Percentiles rank a stretch among this genome's conserved stretches.
phyloP scores from a whole-genome alignment of 140 eudicot genomes.

The Stevia rebaudiana region DNA sequence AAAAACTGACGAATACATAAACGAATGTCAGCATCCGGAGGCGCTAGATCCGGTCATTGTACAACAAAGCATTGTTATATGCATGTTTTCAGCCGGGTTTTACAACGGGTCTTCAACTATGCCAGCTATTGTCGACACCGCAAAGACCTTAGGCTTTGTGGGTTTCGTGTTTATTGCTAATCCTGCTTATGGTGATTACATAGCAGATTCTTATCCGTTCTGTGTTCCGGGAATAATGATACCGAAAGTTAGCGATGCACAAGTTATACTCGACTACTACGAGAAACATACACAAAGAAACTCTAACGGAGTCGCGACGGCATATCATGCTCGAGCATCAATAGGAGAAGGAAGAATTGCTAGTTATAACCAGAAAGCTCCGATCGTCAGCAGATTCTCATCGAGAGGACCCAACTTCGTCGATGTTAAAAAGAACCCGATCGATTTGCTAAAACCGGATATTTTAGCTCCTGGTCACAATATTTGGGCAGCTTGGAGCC shows the following conservation, averaged over 20 bases:
- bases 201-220: conserved; percentile 81
- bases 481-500: conserved; percentile 99
- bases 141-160: conserved; percentile 45
- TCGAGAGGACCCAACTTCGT: conserved; percentile 84
- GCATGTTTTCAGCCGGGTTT: conserved; percentile 79
- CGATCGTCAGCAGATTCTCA: conserved; percentile 78
- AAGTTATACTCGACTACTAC: conserved; percentile 59
- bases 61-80: conserved; percentile 64
- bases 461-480: conserved; percentile 87
- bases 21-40: conserved; percentile 85
- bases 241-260: conserved; percentile 62
- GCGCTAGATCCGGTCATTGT: conserved; percentile 61
- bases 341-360: conserved; percentile 81
- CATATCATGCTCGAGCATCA: conserved; percentile 58
- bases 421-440: conserved; percentile 41
- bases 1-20: conserved; percentile 44
- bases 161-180: conserved; percentile 80
- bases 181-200: conserved; percentile 69
- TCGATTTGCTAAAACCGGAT: conserved; percentile 84
- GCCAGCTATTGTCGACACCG: conserved; percentile 50
- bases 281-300: conserved; percentile 57
- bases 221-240: conserved; percentile 79
- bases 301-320: conserved; percentile 34
- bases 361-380: conserved; percentile 46
- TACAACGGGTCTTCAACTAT: conserved; percentile 58